A percentile compares a stretch with the other conserved stretches of the same genome.
phyloP scores from a whole-genome alignment of 148 eudicot genomes.

The Spergularia marina region DNA sequence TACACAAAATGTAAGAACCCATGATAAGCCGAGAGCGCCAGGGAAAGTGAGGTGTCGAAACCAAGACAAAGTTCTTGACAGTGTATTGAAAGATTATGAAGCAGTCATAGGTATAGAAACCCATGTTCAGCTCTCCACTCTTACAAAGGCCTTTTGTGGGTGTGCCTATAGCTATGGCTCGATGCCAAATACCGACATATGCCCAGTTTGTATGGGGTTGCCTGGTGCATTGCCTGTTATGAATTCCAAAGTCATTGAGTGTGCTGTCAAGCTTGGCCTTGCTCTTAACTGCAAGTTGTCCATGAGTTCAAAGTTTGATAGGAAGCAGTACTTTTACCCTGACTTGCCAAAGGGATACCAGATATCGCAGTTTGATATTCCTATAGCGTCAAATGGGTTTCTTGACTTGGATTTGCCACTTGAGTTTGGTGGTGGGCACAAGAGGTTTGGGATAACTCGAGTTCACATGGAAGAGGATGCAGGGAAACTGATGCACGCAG shows the following conservation, averaged over 20 bases:
- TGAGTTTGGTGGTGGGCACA: constrained; percentile 94
- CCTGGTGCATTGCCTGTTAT: constrained; percentile 95
- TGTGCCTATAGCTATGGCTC: constrained; percentile 89
- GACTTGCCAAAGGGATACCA: constrained; percentile 98
- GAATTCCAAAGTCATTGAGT: constrained; percentile 83
- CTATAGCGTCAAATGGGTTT: constrained; percentile 78
- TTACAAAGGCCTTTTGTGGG: constrained; percentile 87
- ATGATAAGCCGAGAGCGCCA: constrained; percentile 48
- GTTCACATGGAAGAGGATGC: constrained; percentile 99
- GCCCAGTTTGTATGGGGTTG: constrained; percentile 95
- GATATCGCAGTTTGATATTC: constrained; percentile 95
- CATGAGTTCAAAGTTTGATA: constrained; percentile 79
- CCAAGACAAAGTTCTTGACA: constrained; percentile 40
- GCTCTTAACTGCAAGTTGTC: constrained; percentile 82
- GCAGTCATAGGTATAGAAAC: constrained; percentile 92
- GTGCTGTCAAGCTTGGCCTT: constrained; percentile 83
- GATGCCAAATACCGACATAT: constrained; percentile 70
- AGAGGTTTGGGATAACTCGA: constrained; percentile 86
- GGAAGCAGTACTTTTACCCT: constrained; percentile 98
- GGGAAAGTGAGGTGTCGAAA: constrained; percentile 35
- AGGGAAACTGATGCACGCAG: constrained; percentile 84
- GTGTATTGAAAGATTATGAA: constrained; percentile 57
- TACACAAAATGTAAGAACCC: constrained; percentile 43
- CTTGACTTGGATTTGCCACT: constrained; percentile 89
- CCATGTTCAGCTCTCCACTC: constrained; percentile 84